phyloP scores from a whole-genome alignment of 805 yeast species.

The Starmerella bombi region DNA sequence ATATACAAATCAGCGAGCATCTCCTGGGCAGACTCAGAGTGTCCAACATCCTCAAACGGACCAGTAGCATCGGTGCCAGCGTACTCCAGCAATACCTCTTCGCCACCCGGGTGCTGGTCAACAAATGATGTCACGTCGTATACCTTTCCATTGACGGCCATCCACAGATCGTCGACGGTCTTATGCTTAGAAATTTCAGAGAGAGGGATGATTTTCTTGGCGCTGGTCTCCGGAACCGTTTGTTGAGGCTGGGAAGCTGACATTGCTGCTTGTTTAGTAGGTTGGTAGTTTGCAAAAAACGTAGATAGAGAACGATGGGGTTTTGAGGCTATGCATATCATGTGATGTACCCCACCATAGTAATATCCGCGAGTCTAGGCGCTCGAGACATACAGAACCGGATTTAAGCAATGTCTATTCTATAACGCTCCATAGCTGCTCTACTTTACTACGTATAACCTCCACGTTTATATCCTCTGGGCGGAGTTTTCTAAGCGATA shows the following conservation, averaged over 20 bases:
- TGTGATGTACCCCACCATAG: no score
- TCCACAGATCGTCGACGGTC: constrained; percentile 53
- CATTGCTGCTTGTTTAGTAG: not conserved
- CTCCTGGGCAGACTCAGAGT: constrained; percentile 89
- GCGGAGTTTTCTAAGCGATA: constrained; percentile 22
- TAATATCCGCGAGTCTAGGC: no score
- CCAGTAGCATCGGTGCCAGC: constrained; percentile 71
- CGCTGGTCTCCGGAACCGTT: not conserved
- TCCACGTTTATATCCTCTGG: constrained; percentile 7
- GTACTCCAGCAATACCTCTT: constrained; percentile 61
- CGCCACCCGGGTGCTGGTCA: constrained; percentile 70
- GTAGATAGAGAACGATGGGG: no score
- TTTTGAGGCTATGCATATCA: no score
- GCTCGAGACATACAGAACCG: no score
- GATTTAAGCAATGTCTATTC: no score
- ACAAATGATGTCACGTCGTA: constrained; percentile 48
- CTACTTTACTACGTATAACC: constrained; percentile 19
- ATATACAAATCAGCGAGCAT: constrained; percentile 52
- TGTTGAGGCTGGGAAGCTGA: not conserved
- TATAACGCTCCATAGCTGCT: constrained; percentile 14
- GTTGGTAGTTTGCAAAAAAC: not conserved
- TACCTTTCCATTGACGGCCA: constrained; percentile 55
- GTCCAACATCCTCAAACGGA: constrained; percentile 79
- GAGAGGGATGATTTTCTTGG: constrained; percentile 23
- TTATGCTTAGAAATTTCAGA: constrained; percentile 34